Percentiles rank a stretch among this genome's conserved stretches.
phyloP scores from a whole-genome alignment of 2,329 filamentous ascomycete genomes.

The Tolypocladium pustulatum region DNA sequence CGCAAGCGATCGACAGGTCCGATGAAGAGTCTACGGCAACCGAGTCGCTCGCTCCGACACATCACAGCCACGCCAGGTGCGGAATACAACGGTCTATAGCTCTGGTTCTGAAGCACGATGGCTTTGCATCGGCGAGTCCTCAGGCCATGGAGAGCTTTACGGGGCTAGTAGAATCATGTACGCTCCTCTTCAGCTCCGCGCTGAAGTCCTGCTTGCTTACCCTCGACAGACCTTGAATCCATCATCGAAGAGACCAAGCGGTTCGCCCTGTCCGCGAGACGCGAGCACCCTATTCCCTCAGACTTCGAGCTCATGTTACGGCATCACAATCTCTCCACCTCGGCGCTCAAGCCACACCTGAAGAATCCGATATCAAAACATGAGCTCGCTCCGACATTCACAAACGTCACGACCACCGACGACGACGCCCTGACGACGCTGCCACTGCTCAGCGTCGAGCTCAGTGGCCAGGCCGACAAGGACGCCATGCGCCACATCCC shows the following conservation, averaged over 20 bases:
- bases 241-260: constrained; percentile 38
- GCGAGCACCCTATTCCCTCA: constrained; percentile 40
- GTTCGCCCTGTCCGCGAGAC: constrained; percentile 36
- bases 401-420: constrained; percentile 25
- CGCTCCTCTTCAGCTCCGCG: neutral
- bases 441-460: constrained; percentile 39
- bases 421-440: constrained; percentile 29
- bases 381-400: constrained; percentile 26
- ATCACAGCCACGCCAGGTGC: constrained; percentile 20
- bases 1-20: neutral
- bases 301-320: constrained; percentile 47
- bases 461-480: constrained; percentile 49
- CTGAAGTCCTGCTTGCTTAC: constrained; percentile 6
- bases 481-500: constrained; percentile 46
- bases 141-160: constrained; percentile 51
- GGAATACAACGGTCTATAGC: constrained; percentile 45
- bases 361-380: constrained; percentile 37
- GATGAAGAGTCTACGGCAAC: neutral
- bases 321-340: constrained; percentile 39
- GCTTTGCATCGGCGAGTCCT: constrained; percentile 42
- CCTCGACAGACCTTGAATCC: constrained; percentile 33
- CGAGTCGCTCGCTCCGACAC: constrained; percentile 15
- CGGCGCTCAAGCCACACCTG: constrained; percentile 44
- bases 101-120: constrained; percentile 44
- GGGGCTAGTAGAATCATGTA: constrained; percentile 46